Evolutionary conservation across 1,284 basidiomycete species (phyloP).

Genomic region (Omphalotus olearius): DNA sequence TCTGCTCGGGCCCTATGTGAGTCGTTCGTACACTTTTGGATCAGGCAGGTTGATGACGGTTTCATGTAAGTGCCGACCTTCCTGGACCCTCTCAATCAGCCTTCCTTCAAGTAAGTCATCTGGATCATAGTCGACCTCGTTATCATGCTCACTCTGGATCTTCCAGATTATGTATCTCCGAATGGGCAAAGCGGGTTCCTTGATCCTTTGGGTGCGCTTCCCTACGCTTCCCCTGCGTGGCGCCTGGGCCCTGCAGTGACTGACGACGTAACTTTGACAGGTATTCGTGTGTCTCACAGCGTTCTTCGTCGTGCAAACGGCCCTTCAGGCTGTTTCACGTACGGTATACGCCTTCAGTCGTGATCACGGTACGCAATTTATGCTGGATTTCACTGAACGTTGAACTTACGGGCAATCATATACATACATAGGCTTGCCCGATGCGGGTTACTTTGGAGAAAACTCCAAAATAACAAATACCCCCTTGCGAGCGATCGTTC

Average conservation of each 20-base stretch:
- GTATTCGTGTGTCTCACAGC: slow-evolving; percentile 75
- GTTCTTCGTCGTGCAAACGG: slow-evolving; percentile 80
- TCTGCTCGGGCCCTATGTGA: slow-evolving; percentile 73
- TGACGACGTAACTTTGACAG: slow-evolving; percentile 24
- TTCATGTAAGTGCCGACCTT: slow-evolving; percentile 46
- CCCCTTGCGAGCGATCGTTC: slow-evolving; percentile 81
- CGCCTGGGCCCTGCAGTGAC: neutral
- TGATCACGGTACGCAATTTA: slow-evolving; percentile 52
- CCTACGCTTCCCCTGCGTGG: slow-evolving; percentile 14
- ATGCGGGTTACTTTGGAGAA: slow-evolving; percentile 75
- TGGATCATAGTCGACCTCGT: neutral
- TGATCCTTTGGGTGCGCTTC: slow-evolving; percentile 66
- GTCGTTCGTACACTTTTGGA: slow-evolving; percentile 19
- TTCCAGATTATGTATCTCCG: slow-evolving; percentile 68
- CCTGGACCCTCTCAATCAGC: slow-evolving; percentile 66
- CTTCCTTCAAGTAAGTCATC: slow-evolving; percentile 51
- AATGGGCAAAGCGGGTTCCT: slow-evolving; percentile 67
- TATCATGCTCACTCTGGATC: neutral
- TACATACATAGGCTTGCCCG: slow-evolving; percentile 58
- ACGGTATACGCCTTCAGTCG: slow-evolving; percentile 90
- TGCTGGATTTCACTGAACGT: neutral
- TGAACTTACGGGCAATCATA: neutral
- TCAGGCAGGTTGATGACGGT: neutral
- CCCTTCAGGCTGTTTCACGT: slow-evolving; percentile 83
- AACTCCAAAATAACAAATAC: slow-evolving; percentile 66